phyloP scores from a whole-genome alignment of 2,329 filamentous ascomycete species.

The Zymoseptoria crescenta region DNA sequence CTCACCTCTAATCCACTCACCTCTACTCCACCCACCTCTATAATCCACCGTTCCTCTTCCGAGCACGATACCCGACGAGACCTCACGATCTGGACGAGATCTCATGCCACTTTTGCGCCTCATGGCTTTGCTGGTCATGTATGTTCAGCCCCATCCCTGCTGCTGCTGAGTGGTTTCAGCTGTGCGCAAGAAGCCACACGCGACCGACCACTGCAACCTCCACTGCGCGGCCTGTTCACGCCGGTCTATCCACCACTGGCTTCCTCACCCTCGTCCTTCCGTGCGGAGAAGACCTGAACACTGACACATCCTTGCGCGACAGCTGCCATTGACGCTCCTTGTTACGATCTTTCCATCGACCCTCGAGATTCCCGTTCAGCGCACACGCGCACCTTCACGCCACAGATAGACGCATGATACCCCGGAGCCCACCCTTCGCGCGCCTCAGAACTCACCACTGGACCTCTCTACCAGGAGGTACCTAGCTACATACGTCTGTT shows the following conservation, averaged over 20 bases:
- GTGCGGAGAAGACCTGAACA: neutral
- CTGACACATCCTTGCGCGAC: neutral
- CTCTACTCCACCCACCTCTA: neutral
- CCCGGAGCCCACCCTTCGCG: conserved; percentile 7
- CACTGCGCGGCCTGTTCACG: neutral
- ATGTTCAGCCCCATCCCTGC: neutral
- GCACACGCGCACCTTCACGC: neutral
- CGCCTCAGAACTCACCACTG: conserved; percentile 3
- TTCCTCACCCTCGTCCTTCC: neutral
- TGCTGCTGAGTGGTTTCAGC: neutral
- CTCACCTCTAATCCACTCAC: neutral
- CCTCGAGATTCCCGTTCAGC: neutral
- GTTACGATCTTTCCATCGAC: neutral
- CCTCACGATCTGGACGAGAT: neutral
- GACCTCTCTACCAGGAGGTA: conserved; percentile 6
- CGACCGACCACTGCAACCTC: neutral
- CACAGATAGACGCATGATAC: conserved; percentile 13
- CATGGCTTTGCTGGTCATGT: neutral
- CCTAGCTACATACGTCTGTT: neutral
- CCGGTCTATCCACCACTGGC: neutral
- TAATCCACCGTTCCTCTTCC: neutral
- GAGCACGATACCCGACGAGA: neutral
- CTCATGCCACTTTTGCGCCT: neutral
- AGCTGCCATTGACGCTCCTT: neutral
- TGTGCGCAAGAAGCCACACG: neutral